A percentile compares a stretch with the other conserved stretches of the same genome.
Conservation (phyloP, 805 yeast genomes). For the Candida ortonii region DNA sequence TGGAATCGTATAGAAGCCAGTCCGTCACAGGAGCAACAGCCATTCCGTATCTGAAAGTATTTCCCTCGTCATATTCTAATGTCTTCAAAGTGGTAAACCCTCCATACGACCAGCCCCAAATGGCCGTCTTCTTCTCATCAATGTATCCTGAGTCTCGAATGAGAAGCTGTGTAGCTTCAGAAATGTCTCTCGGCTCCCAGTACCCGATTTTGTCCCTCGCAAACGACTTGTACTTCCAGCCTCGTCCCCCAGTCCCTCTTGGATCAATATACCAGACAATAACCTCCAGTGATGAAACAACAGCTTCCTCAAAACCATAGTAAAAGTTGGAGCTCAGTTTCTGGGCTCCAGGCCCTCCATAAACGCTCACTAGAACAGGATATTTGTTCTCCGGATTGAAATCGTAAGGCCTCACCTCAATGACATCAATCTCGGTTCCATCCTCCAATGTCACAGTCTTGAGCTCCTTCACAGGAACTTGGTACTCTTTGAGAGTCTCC, state of each 20-base stretch:
- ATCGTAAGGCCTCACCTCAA: slow-evolving; percentile 61
- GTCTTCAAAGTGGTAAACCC: slow-evolving; percentile 77
- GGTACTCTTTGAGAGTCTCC: slow-evolving; percentile 31
- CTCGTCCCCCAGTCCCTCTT: slow-evolving; percentile 78
- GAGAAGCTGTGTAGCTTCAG: slow-evolving; percentile 48
- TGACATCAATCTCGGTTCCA: slow-evolving; percentile 44
- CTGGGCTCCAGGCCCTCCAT: slow-evolving; percentile 83
- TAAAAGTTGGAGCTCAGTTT: slow-evolving; percentile 46
- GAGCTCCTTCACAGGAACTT: slow-evolving; percentile 51
- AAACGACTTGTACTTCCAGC: slow-evolving; percentile 61
- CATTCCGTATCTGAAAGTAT: slow-evolving; percentile 68
- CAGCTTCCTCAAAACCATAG: slow-evolving; percentile 57
- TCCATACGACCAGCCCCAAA: slow-evolving; percentile 92
- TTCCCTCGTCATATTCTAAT: slow-evolving; percentile 60
- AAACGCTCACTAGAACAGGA: slow-evolving; percentile 65
- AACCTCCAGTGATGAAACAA: slow-evolving; percentile 55
- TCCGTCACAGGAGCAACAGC: slow-evolving; percentile 85
- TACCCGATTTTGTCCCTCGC: slow-evolving; percentile 59
- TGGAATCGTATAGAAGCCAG: slow-evolving; percentile 72
- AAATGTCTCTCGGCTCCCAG: slow-evolving; percentile 75
- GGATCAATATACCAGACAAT: slow-evolving; percentile 72
- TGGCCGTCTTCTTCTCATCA: slow-evolving; percentile 54
- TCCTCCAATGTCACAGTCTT: slow-evolving; percentile 30
- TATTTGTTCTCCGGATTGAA: slow-evolving; percentile 46
- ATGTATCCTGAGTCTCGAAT: slow-evolving; percentile 45